These are phyloP conservation scores for Nephelium lappaceum DNA, from an alignment of 345 rosid genomes.

Conservation along the genomic window DNA sequence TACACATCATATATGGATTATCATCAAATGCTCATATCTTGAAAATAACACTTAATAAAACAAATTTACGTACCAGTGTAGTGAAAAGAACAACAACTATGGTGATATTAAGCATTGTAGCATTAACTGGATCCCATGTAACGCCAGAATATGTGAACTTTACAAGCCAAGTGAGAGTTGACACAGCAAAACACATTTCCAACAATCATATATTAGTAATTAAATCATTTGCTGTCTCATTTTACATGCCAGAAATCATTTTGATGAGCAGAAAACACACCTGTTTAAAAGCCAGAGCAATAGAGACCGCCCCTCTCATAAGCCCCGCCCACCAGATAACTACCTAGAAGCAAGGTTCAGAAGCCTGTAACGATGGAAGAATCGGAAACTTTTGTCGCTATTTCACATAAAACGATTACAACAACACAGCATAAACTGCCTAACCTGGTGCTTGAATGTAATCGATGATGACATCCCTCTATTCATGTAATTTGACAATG, in stretches of 20 bases:
- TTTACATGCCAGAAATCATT: background rate
- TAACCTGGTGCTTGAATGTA: slow-evolving; percentile 73
- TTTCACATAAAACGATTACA: background rate
- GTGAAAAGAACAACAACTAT: slow-evolving; percentile 69
- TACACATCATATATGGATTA: background rate
- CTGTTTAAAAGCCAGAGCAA: slow-evolving; percentile 93
- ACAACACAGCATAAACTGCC: background rate
- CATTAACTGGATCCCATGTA: slow-evolving; percentile 61
- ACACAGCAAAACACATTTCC: background rate
- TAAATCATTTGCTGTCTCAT: background rate
- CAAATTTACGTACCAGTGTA: slow-evolving; percentile 52
- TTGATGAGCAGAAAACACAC: slow-evolving; percentile 32
- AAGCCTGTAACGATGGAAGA: background rate
- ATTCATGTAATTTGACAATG: slow-evolving; percentile 64
- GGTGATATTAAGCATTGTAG: slow-evolving; percentile 74
- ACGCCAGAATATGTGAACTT: slow-evolving; percentile 83
- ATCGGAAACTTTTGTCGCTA: background rate
- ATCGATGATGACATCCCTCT: slow-evolving; percentile 39
- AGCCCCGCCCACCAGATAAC: slow-evolving; percentile 97
- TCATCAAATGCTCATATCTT: background rate
- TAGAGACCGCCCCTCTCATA: slow-evolving; percentile 93
- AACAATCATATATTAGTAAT: background rate
- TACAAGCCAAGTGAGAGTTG: slow-evolving; percentile 18
- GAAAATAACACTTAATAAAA: background rate
- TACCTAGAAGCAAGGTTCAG: slow-evolving; percentile 42